These are phyloP conservation scores for Entonaema liquescens DNA, from an alignment of 495 filamentous ascomycete species.

Conservation along the genomic window DNA sequence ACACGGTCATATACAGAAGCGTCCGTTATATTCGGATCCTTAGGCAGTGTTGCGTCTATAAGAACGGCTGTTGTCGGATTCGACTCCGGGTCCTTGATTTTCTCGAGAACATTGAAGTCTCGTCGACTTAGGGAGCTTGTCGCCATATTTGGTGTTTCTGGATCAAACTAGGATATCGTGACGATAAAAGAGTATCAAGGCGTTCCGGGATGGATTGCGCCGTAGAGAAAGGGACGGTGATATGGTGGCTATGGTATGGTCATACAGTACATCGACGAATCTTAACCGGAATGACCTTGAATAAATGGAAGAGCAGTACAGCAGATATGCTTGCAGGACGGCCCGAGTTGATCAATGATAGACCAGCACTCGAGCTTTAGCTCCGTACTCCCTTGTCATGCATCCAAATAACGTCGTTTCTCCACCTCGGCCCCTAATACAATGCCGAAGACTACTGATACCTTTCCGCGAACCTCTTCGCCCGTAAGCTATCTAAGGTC, in stretches of 20 bases:
- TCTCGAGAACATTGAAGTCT: slow-evolving; percentile 76
- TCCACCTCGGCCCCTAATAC: slow-evolving; percentile 33
- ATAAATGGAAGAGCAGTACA: slow-evolving; percentile 5
- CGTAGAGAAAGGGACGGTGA: background rate
- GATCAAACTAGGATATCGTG: background rate
- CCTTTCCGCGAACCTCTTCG: slow-evolving; percentile 13
- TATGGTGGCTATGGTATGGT: background rate
- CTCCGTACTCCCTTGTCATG: background rate
- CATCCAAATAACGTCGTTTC: slow-evolving; percentile 3
- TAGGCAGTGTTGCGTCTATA: slow-evolving; percentile 66
- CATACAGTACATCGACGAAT: slow-evolving; percentile 12
- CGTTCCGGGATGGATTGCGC: background rate
- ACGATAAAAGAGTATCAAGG: background rate
- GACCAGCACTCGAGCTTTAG: background rate
- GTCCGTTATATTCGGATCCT: slow-evolving; percentile 65
- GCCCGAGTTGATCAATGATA: slow-evolving; percentile 7
- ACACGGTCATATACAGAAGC: slow-evolving; percentile 49
- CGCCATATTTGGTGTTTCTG: slow-evolving; percentile 50
- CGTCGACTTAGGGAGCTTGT: slow-evolving; percentile 67
- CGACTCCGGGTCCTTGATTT: slow-evolving; percentile 82
- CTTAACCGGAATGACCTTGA: background rate
- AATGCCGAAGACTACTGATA: slow-evolving; percentile 24
- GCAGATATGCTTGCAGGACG: background rate
- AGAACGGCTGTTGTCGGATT: slow-evolving; percentile 62
- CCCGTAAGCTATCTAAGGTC: slow-evolving; percentile 24